These are phyloP conservation scores for Vitis hybrid DNA, from an alignment of 177 flowering plant genomes.

Conservation along the genomic window DNA sequence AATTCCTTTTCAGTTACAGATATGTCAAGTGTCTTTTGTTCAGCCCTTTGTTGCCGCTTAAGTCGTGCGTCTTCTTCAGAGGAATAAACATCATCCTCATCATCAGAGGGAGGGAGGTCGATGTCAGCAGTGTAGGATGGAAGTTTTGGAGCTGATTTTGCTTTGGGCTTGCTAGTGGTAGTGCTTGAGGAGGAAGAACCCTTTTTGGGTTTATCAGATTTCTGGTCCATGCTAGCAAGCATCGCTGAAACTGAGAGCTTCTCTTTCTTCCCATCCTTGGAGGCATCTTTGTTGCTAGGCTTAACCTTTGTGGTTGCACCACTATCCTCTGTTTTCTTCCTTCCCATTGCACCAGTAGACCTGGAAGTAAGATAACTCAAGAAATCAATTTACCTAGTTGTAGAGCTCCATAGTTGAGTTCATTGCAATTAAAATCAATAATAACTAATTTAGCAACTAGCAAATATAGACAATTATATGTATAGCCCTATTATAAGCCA, in stretches of 20 bases:
- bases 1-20: constrained; percentile 52
- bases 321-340: constrained; percentile 45
- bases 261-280: constrained; percentile 47
- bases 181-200: constrained; percentile 30
- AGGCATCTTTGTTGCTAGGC: constrained; percentile 23
- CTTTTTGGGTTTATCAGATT: constrained; percentile 62
- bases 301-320: constrained; percentile 27
- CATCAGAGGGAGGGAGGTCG: constrained; percentile 82
- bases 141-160: constrained; percentile 36
- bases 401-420: no score
- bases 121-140: constrained; percentile 58
- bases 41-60: constrained; percentile 26
- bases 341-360: constrained; percentile 40
- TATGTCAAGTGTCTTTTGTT: constrained; percentile 33
- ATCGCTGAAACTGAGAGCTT: constrained; percentile 61
- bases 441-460: no score
- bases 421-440: no score
- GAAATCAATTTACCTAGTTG: no score
- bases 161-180: constrained; percentile 32
- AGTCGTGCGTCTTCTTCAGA: constrained; percentile 27
- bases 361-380: no score
- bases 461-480: no score
- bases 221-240: constrained; percentile 73
- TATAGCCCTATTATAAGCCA: no score
- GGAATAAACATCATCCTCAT: constrained; percentile 46